Evolutionary conservation across 2,329 filamentous ascomycete genomes (phyloP).

Genomic region (Diaporthe destruens): DNA sequence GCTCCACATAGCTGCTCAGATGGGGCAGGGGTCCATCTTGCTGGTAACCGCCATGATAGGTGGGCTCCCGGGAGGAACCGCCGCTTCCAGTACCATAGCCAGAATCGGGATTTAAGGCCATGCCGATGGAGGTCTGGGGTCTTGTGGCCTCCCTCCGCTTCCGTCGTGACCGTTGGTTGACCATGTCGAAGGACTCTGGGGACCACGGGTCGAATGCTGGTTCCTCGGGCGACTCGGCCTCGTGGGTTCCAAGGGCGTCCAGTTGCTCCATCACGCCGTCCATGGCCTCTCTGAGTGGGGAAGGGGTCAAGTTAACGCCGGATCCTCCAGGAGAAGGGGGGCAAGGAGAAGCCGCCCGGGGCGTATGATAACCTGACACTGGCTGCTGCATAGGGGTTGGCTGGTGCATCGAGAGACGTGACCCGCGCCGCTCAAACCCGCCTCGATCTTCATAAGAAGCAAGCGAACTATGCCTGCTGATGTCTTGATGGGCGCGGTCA

Average conservation of each 20-base stretch:
- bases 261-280: constrained; percentile 97
- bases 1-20: constrained; percentile 86
- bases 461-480: constrained; percentile 54
- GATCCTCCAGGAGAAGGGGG: constrained; percentile 76
- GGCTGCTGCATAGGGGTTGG: constrained; percentile 55
- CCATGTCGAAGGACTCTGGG: constrained; percentile 82
- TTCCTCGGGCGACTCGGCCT: constrained; percentile 67
- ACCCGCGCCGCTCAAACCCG: constrained; percentile 40
- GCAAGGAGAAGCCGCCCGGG: constrained; percentile 71
- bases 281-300: constrained; percentile 93
- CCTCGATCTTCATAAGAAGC: constrained; percentile 51
- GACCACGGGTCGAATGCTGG: constrained; percentile 81
- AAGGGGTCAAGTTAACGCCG: constrained; percentile 78
- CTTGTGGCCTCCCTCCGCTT: constrained; percentile 54
- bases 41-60: constrained; percentile 55
- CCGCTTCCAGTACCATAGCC: constrained; percentile 70
- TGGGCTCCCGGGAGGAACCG: constrained; percentile 63
- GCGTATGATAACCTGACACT: constrained; percentile 62
- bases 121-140: constrained; percentile 81
- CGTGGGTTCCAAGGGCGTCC: constrained; percentile 81
- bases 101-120: constrained; percentile 69
- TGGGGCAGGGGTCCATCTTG: constrained; percentile 72
- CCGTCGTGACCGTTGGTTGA: constrained; percentile 57
- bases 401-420: constrained; percentile 54
- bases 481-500: constrained; percentile 38